Evolutionary conservation across 768 basidiomycete species (phyloP), one percentile per base, ranked within the genome.

Genomic region (Podaxis sp.): DNA sequence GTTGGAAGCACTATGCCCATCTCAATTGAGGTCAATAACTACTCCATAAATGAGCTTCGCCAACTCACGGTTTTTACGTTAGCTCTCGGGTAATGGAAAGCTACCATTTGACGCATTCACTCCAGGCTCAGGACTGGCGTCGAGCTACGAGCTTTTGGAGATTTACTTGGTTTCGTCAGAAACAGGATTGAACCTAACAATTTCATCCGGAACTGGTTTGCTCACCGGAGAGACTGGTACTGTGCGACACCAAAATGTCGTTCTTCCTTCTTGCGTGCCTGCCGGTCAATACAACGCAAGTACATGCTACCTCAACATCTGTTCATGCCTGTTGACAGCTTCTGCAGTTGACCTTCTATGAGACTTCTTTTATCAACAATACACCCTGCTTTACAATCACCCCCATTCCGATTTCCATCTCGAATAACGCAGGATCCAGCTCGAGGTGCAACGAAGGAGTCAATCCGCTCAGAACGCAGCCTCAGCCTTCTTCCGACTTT

Each of bases 21-120:
- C 37, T 68, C 71, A 20, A 69, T 74, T n/a, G 73, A 74, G 58
- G 73, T 73, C 10, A 24, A 70, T 56, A 15, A 13, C 56, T 53
- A 24, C 37, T 51, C 30, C 36, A 12, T 33, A 11, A 12, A 46
- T 17, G n/a, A 46, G 15, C 44, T 4, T 17, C 40, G 33, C 6
- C 36, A 11, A 36, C 58, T 62, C 41, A 65, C 37, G 26, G 10
- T n/a, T 54, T 54, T 41, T 62, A 58, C 28, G 56, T 36, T 60
- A 74, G 69, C 69, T 83, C 1, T 82, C 81, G 33, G 82, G 81
- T 3, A 72, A 83, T 66, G 81, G 82, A 22, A 75, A 78, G 48
- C 71, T 83, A 12, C 71, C 75, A 38, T 60, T 73, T 24, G 65
- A 58, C 48, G 76, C 78, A n/a, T 69, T 71, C 28, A 63, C 68